A percentile compares a stretch with the other conserved stretches of the same genome.
Conservation (phyloP, 208 protist genomes). For the Trichomonas vaginalis region DNA sequence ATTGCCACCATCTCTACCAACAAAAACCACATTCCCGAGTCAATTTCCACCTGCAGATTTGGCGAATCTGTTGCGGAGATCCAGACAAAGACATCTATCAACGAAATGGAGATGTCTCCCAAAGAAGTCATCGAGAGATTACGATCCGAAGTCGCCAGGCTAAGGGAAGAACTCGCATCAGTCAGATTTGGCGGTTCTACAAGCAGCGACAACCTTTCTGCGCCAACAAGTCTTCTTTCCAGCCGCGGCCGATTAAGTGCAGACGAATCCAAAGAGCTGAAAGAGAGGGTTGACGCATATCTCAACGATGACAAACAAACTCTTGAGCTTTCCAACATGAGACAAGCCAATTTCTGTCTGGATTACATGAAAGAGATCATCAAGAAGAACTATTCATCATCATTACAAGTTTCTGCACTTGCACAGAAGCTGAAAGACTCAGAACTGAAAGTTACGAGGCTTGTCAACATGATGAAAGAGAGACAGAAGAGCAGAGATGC, state of each 20-base stretch:
- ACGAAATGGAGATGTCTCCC: background rate
- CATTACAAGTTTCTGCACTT: background rate
- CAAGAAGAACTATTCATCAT: background rate
- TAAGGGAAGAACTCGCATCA: background rate
- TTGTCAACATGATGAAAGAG: background rate
- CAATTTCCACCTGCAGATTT: constrained; percentile 8
- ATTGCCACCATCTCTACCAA: background rate
- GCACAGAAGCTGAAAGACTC: background rate
- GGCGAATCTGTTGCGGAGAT: background rate
- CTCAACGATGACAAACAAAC: background rate
- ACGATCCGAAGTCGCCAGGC: background rate
- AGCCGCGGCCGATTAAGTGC: background rate
- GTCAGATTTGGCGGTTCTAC: background rate
- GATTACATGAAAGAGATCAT: background rate
- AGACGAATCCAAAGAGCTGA: background rate
- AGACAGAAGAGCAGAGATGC: background rate
- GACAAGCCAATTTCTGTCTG: background rate
- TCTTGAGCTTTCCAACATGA: background rate
- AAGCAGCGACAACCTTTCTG: background rate
- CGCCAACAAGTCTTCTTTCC: background rate
- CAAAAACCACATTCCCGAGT: background rate
- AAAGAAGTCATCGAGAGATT: background rate
- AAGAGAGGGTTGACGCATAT: background rate
- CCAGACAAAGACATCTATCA: background rate
- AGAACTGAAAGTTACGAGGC: background rate